Conservation (phyloP, 2,329 filamentous ascomycete genomes). For the Chaetothyriales sp. region DNA sequence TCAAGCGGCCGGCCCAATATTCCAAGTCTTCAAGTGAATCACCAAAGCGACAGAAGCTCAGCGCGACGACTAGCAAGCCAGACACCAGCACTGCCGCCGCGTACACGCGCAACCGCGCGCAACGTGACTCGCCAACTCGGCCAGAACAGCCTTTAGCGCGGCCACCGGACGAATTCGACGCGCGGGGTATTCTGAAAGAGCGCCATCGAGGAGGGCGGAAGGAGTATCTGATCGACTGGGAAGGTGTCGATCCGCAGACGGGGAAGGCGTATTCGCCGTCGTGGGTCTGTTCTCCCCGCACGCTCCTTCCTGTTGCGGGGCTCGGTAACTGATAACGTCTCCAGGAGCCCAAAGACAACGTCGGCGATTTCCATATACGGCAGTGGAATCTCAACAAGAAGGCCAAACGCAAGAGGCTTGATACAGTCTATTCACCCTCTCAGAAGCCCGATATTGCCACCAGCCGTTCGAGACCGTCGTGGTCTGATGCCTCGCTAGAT, state of each 20-base stretch:
- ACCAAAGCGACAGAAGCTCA: neutral
- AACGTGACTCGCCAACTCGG: neutral
- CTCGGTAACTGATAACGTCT: neutral
- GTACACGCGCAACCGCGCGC: neutral
- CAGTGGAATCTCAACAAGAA: neutral
- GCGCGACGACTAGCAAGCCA: neutral
- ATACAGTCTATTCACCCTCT: neutral
- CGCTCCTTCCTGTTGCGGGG: neutral
- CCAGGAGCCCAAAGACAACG: neutral
- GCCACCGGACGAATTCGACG: constrained; percentile 8
- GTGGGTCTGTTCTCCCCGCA: constrained; percentile 9
- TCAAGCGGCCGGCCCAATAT: neutral
- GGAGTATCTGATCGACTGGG: constrained; percentile 15
- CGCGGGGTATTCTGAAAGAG: constrained; percentile 23
- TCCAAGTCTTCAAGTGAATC: neutral
- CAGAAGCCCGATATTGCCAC: neutral
- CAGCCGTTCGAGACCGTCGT: neutral
- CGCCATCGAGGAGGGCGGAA: constrained; percentile 16
- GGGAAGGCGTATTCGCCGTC: constrained; percentile 12
- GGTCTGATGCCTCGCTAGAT: neutral
- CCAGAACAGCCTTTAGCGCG: neutral
- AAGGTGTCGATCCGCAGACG: constrained; percentile 8
- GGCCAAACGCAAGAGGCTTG: neutral
- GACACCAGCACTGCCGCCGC: neutral
- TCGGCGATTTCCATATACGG: neutral